Evolutionary conservation across 129 eudicot species (phyloP).

Genomic region (Flaveria bidentis): DNA sequence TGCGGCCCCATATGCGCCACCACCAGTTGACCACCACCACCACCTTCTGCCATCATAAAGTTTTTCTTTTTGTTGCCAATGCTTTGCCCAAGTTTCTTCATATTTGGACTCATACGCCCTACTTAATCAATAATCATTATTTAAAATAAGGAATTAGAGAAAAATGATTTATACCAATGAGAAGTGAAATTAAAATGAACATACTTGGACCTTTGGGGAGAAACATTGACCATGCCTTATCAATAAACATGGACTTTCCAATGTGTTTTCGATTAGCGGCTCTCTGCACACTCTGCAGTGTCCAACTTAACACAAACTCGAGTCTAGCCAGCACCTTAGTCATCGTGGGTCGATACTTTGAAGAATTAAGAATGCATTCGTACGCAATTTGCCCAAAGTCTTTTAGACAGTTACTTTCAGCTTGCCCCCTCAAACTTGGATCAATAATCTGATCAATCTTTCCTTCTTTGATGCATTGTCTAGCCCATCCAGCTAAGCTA

Average conservation of each 20-base stretch:
- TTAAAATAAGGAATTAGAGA: neutral
- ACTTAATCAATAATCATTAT: neutral
- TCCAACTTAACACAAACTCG: slow-evolving; percentile 32
- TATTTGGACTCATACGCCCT: slow-evolving; percentile 22
- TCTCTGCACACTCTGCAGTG: slow-evolving; percentile 6
- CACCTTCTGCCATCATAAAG: slow-evolving; percentile 1
- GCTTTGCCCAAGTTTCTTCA: slow-evolving; percentile 26
- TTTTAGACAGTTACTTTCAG: slow-evolving; percentile 20
- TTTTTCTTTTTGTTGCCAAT: slow-evolving; percentile 19
- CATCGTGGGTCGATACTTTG: slow-evolving; percentile 49
- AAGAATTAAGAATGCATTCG: slow-evolving; percentile 28
- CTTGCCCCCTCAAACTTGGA: slow-evolving; percentile 33
- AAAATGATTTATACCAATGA: neutral
- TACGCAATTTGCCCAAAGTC: slow-evolving; percentile 42
- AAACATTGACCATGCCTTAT: slow-evolving; percentile 28
- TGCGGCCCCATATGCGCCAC: neutral
- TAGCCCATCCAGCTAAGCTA: slow-evolving; percentile 42
- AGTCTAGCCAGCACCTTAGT: slow-evolving; percentile 48
- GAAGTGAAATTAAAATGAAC: slow-evolving; percentile 4
- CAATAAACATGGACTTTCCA: slow-evolving; percentile 20
- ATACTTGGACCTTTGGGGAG: slow-evolving; percentile 27
- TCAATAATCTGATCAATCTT: slow-evolving; percentile 33
- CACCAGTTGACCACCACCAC: neutral
- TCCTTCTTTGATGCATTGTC: slow-evolving; percentile 34
- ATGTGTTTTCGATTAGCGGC: slow-evolving; percentile 15